Evolutionary conservation across 371 early-diverging fungal genomes (phyloP).

Genomic region (Lichtheimia ramosa): DNA sequence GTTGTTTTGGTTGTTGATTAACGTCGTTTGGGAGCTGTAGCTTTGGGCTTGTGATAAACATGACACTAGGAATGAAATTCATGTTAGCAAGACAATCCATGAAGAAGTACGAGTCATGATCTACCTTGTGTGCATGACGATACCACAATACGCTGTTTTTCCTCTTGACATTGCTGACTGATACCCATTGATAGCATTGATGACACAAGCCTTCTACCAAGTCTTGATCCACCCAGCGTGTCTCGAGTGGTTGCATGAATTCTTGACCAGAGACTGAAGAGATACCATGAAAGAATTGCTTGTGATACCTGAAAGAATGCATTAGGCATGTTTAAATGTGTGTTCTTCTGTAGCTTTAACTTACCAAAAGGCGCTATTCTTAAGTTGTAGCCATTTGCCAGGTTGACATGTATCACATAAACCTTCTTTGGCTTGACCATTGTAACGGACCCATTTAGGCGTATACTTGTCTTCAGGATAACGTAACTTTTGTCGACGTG

Average conservation of each 20-base stretch:
- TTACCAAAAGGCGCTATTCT: conserved; percentile 91
- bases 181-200: conserved; percentile 82
- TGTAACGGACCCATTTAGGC: conserved; percentile 82
- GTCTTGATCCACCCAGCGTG: conserved; percentile 57
- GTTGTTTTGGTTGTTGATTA: neutral
- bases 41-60: conserved; percentile 29
- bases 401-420: conserved; percentile 85
- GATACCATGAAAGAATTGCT: conserved; percentile 87
- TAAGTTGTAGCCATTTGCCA: conserved; percentile 91
- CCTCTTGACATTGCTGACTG: conserved; percentile 75
- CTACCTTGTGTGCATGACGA: conserved; percentile 83
- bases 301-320: conserved; percentile 69
- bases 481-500: conserved; percentile 68
- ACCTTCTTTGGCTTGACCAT: conserved; percentile 83
- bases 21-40: conserved; percentile 1
- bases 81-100: neutral
- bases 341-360: neutral
- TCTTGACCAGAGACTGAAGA: conserved; percentile 84
- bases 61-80: conserved; percentile 18
- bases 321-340: neutral
- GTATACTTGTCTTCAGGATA: conserved; percentile 84
- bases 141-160: conserved; percentile 84
- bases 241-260: conserved; percentile 73
- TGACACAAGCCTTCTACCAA: conserved; percentile 85
- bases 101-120: neutral